Evolutionary conservation across 441 rosid species (phyloP).

Genomic region (Pelargonium citronellum): DNA sequence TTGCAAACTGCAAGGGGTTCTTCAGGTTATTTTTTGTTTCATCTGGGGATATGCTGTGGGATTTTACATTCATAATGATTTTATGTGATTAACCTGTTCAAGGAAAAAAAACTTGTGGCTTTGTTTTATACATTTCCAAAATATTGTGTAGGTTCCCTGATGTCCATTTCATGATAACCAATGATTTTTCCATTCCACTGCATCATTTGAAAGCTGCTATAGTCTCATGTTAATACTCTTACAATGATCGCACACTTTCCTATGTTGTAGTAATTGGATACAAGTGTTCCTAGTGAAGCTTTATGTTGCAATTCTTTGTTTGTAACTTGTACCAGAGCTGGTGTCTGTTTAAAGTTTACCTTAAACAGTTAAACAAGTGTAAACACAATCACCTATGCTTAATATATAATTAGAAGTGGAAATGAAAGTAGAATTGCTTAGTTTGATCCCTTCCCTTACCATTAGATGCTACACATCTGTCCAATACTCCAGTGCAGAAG

Average conservation of each 20-base stretch:
- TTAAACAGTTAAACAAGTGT: neutral
- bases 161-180: too few relatives aligned
- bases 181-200: neutral
- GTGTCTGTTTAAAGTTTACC: too few relatives aligned
- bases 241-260: too few relatives aligned
- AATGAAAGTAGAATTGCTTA: neutral
- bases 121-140: neutral
- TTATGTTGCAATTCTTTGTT: too few relatives aligned
- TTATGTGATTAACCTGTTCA: constrained; percentile 6
- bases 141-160: neutral
- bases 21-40: constrained; percentile 58
- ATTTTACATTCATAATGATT: constrained; percentile 14
- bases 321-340: too few relatives aligned
- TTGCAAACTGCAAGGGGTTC: constrained; percentile 99
- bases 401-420: neutral
- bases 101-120: neutral
- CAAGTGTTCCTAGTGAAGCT: too few relatives aligned
- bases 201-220: too few relatives aligned
- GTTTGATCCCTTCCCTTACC: neutral
- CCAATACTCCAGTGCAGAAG: neutral
- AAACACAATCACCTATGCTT: neutral
- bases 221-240: too few relatives aligned
- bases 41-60: constrained; percentile 16
- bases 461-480: too few relatives aligned
- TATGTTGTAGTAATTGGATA: too few relatives aligned